These are phyloP conservation scores for Aspergillus thermomutatus DNA, from an alignment of 2,329 filamentous ascomycete species.

Conservation along the genomic window DNA sequence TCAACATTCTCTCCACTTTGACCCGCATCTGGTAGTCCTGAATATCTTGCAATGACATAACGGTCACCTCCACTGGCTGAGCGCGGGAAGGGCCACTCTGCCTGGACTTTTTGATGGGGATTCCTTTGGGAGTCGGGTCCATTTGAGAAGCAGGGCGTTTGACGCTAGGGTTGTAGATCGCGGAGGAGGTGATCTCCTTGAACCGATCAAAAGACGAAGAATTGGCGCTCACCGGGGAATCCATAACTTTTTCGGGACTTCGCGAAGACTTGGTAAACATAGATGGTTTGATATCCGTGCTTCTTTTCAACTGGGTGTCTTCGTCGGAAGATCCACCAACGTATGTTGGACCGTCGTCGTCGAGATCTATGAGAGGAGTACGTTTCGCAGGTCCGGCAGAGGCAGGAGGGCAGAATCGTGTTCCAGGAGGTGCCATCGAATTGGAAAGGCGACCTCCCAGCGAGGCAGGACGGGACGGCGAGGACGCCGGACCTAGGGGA, in stretches of 20 bases:
- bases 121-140: constrained; percentile 38
- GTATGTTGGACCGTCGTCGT: constrained; percentile 56
- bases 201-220: constrained; percentile 33
- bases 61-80: constrained; percentile 36
- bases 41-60: constrained; percentile 50
- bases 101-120: constrained; percentile 37
- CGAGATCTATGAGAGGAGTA: constrained; percentile 45
- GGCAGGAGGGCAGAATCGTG: constrained; percentile 59
- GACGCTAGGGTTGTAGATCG: constrained; percentile 39
- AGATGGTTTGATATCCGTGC: constrained; percentile 59
- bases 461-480: constrained; percentile 35
- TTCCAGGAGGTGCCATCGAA: constrained; percentile 73
- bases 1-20: constrained; percentile 53
- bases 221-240: constrained; percentile 36
- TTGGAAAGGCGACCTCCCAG: constrained; percentile 51
- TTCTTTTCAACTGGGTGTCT: constrained; percentile 42
- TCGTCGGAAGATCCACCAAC: constrained; percentile 65
- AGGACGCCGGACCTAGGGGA: constrained; percentile 56
- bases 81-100: constrained; percentile 47
- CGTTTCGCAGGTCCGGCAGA: constrained; percentile 39
- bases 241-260: constrained; percentile 39
- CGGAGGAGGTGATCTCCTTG: constrained; percentile 42
- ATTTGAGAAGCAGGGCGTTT: constrained; percentile 46
- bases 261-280: constrained; percentile 50
- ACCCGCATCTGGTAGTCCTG: constrained; percentile 46